Evolutionary conservation across 495 filamentous ascomycete genomes (phyloP).

Genomic region (Penicillium paxilli): DNA sequence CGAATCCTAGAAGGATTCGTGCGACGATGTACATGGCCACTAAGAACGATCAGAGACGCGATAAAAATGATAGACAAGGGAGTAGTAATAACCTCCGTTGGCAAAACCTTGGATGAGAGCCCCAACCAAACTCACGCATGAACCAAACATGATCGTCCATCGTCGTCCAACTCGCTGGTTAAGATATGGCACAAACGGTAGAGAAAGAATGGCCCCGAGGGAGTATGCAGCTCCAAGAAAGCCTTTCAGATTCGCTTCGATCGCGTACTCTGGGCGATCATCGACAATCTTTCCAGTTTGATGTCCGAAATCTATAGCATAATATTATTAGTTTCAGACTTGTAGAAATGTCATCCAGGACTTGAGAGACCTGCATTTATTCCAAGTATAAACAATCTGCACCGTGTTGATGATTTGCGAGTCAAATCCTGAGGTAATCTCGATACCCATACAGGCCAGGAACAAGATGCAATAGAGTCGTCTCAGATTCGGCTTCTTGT

Average conservation of each 20-base stretch:
- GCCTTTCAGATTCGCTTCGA: slow-evolving; percentile 26
- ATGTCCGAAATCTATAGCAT: neutral
- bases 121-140: slow-evolving; percentile 57
- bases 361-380: slow-evolving; percentile 43
- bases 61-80: neutral
- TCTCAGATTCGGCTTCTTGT: slow-evolving; percentile 62
- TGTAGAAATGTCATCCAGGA: neutral
- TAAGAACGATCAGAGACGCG: slow-evolving; percentile 6
- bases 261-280: slow-evolving; percentile 11
- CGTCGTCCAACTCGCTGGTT: slow-evolving; percentile 57
- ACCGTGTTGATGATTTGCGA: slow-evolving; percentile 71
- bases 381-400: slow-evolving; percentile 60
- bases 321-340: neutral
- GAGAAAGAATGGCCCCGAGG: slow-evolving; percentile 52
- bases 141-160: slow-evolving; percentile 62
- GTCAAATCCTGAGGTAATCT: slow-evolving; percentile 73
- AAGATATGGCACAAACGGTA: slow-evolving; percentile 58
- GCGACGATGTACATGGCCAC: slow-evolving; percentile 64
- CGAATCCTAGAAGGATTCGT: slow-evolving; percentile 65
- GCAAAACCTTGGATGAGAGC: slow-evolving; percentile 53
- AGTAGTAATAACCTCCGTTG: slow-evolving; percentile 24
- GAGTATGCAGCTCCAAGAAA: slow-evolving; percentile 30
- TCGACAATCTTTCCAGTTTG: neutral
- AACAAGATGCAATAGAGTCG: slow-evolving; percentile 61
- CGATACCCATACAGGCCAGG: slow-evolving; percentile 67